Evolutionary conservation across 1,284 basidiomycete species (phyloP).

Genomic region (Sphagnurus paluster): DNA sequence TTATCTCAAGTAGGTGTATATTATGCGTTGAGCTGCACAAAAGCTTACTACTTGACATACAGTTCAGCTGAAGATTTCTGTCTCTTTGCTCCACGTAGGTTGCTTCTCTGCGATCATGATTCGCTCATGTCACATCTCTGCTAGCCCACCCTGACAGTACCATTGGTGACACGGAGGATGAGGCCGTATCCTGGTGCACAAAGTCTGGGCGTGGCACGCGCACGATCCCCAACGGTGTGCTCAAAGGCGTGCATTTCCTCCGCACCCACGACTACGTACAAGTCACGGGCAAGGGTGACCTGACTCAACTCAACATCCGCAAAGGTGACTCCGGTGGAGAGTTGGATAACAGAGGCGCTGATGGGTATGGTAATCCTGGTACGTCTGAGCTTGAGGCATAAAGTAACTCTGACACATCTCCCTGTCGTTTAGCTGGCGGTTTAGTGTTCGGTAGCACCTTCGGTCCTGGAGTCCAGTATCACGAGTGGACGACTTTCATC

Average conservation of each 20-base stretch:
- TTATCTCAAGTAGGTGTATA: conserved; percentile 47
- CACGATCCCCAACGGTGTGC: conserved; percentile 59
- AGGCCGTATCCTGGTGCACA: conserved; percentile 77
- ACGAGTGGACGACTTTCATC: conserved; percentile 60
- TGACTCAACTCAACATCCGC: conserved; percentile 62
- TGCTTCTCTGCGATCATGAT: not conserved
- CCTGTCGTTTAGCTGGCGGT: conserved; percentile 59
- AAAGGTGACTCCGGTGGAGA: conserved; percentile 53
- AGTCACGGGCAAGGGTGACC: conserved; percentile 59
- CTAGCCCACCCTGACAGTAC: conserved; percentile 37
- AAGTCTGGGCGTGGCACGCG: conserved; percentile 66
- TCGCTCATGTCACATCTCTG: not conserved
- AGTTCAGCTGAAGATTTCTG: conserved; percentile 62
- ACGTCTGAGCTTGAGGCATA: not conserved
- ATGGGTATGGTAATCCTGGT: too few relatives aligned
- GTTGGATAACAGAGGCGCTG: conserved; percentile 61
- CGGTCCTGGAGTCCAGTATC: conserved; percentile 46
- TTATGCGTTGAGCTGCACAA: conserved; percentile 1
- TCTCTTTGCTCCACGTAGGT: conserved; percentile 55
- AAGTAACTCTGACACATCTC: too few relatives aligned
- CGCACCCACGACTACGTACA: conserved; percentile 68
- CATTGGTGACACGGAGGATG: conserved; percentile 70
- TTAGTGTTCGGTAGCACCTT: conserved; percentile 62
- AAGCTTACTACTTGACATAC: not conserved
- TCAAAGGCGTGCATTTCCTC: conserved; percentile 68